Base-by-base conservation (phyloP, 306 rosid species). In the Malus asiatica region DNA sequence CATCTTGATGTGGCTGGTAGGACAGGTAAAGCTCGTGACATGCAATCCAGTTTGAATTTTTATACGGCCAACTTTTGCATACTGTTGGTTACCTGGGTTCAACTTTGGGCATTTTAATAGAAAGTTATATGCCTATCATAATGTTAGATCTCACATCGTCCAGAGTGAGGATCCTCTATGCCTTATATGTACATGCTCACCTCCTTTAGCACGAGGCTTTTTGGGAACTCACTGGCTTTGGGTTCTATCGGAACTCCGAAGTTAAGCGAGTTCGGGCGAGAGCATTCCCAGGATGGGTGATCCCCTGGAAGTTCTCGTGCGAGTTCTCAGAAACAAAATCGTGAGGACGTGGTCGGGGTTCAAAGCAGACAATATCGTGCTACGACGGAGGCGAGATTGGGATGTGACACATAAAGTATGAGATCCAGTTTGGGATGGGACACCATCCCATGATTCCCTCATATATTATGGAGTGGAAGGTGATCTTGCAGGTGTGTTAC, bases 1-100 rank as follows among this genome's bases (percentile, higher is more conserved):
- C 99, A 92, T 90, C 97, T 95, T 66, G 99, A 95, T 76, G 96
- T 90, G 70, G 97, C 99, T 71, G 99, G 99, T 78, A 97, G 97
- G 74, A 95, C 99, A 84, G 99, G 97, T 89, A 35, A 44, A 61
- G 84, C 73, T 18, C 69, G 55, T 57, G 9, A 32, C 33, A 30
- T 30, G 32, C 32, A 35, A 11, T 5, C 25, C 45, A 66, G 70
- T 66, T 66, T 33, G 70, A 35, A 16, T 65, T 18, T 44, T 29
- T 16, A 18, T 25, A 70, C 48, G 10, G 0, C n/a, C 2, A 27
- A 29, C 20, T 18, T 45, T 8, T 25, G 10, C 29, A 29, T 30
- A 27, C 27, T 29, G 7, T 6, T 29, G 23, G 1, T 18, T 29
- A 14, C 2, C 11, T 55, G 60, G 23, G 60, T 4, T 51, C 61